phyloP scores from a whole-genome alignment of 345 rosid genomes.

The Boechera stricta region DNA sequence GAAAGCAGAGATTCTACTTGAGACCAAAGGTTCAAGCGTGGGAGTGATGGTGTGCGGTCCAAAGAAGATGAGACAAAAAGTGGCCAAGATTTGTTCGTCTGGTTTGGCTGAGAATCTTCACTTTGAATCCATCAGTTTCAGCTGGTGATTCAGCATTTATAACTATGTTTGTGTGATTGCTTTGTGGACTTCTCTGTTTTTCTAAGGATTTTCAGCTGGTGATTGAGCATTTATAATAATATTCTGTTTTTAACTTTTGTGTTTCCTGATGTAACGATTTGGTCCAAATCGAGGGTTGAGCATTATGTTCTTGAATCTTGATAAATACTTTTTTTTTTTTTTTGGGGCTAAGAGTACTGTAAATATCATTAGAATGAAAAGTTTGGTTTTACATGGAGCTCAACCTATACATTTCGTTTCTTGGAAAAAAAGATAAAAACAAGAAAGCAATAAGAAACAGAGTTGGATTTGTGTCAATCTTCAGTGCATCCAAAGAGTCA shows the following conservation, averaged over 20 bases:
- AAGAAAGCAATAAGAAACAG: too few species aligned
- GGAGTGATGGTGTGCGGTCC: slow-evolving; percentile 89
- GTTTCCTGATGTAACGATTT: slow-evolving; percentile 8
- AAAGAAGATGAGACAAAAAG: slow-evolving; percentile 68
- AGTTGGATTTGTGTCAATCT: too few species aligned
- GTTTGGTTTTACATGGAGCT: too few species aligned
- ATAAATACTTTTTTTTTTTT: too few species aligned
- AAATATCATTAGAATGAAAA: too few species aligned
- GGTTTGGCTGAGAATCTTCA: slow-evolving; percentile 64
- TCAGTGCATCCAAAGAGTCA: too few species aligned
- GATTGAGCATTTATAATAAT: too few species aligned
- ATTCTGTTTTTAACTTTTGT: not conserved
- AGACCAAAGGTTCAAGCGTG: slow-evolving; percentile 58
- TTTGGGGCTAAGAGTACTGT: too few species aligned
- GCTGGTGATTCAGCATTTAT: slow-evolving; percentile 59
- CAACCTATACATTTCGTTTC: too few species aligned
- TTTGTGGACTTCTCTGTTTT: not conserved
- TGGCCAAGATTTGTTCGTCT: slow-evolving; percentile 67
- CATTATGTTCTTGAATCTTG: not conserved
- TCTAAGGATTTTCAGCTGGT: too few species aligned
- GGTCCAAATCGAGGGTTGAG: slow-evolving; percentile 6
- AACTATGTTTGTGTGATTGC: slow-evolving; percentile 13
- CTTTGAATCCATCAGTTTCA: slow-evolving; percentile 83
- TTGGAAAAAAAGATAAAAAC: too few species aligned
- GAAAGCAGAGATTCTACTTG: slow-evolving; percentile 54